Evolutionary conservation across 495 filamentous ascomycete species (phyloP).

Genomic region (Jackrogersella minutella): DNA sequence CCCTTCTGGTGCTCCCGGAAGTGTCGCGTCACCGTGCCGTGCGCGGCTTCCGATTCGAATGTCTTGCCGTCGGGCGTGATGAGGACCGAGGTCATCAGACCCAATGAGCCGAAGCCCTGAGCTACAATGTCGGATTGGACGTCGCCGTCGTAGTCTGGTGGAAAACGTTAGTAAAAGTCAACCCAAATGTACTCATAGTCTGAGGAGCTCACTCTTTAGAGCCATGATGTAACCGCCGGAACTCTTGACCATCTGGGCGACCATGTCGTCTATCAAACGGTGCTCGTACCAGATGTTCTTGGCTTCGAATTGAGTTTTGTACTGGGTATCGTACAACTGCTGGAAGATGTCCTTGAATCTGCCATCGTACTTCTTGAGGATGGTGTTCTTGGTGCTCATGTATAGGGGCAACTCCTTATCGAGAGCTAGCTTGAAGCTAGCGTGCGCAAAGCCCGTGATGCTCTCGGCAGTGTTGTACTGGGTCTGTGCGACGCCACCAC

Average conservation of each 20-base stretch:
- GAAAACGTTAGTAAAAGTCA: background rate
- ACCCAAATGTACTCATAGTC: background rate
- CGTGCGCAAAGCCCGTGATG: conserved; percentile 92
- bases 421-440: conserved; percentile 93
- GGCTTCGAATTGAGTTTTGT: conserved; percentile 87
- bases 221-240: conserved; percentile 95
- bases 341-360: conserved; percentile 99
- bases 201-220: conserved; percentile 79
- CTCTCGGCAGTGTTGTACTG: conserved; percentile 98
- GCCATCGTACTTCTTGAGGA: conserved; percentile 98
- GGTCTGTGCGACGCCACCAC: conserved; percentile 87
- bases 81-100: conserved; percentile 97
- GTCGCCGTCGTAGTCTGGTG: conserved; percentile 93
- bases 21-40: conserved; percentile 98
- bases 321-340: conserved; percentile 88
- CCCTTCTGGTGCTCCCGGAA: conserved; percentile 99
- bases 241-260: conserved; percentile 99
- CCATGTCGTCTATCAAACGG: conserved; percentile 98
- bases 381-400: conserved; percentile 99
- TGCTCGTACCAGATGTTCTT: conserved; percentile 99
- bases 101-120: conserved; percentile 96
- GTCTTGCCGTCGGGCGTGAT: conserved; percentile 94
- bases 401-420: conserved; percentile 88
- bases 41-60: conserved; percentile 96
- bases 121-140: conserved; percentile 98